These are phyloP conservation scores for Blastosporella zonata DNA, from an alignment of 1,284 basidiomycete genomes.

Conservation along the genomic window DNA sequence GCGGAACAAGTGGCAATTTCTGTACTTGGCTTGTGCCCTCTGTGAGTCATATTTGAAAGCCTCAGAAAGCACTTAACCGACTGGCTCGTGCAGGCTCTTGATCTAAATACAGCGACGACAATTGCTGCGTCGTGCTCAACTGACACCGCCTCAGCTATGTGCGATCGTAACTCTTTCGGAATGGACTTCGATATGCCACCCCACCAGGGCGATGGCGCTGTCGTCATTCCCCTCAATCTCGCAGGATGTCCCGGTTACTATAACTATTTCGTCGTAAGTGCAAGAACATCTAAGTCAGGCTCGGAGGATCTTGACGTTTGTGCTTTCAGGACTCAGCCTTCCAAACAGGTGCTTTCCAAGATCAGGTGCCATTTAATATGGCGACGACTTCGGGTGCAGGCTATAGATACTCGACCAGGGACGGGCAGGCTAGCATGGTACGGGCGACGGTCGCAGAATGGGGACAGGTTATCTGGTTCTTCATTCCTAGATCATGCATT, in stretches of 20 bases:
- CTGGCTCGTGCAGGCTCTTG: constrained; percentile 15
- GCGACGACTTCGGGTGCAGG: constrained; percentile 19
- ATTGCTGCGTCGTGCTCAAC: constrained; percentile 19
- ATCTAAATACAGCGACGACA: constrained; percentile 11
- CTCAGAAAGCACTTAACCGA: not conserved
- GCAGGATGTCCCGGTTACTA: constrained; percentile 23
- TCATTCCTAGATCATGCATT: constrained; percentile 24
- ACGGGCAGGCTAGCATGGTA: constrained; percentile 23
- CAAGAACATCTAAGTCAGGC: not conserved
- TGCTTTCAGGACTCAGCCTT: constrained; percentile 20
- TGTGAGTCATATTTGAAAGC: constrained; percentile 6
- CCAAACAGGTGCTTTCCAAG: constrained; percentile 21
- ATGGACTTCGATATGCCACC: constrained; percentile 24
- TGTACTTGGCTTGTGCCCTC: constrained; percentile 23
- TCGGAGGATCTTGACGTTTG: not conserved
- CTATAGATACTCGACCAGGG: constrained; percentile 21
- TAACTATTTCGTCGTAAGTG: constrained; percentile 25
- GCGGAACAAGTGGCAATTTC: constrained; percentile 23
- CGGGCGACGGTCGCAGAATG: constrained; percentile 23
- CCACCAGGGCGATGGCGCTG: constrained; percentile 22
- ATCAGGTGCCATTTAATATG: constrained; percentile 24
- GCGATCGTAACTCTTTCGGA: constrained; percentile 22
- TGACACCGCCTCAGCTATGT: constrained; percentile 17
- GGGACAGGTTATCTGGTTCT: constrained; percentile 25
- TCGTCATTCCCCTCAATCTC: constrained; percentile 21